These are phyloP conservation scores for Carex cristatella DNA, from an alignment of 176 grass and related monocot genomes.

Conservation along the genomic window DNA sequence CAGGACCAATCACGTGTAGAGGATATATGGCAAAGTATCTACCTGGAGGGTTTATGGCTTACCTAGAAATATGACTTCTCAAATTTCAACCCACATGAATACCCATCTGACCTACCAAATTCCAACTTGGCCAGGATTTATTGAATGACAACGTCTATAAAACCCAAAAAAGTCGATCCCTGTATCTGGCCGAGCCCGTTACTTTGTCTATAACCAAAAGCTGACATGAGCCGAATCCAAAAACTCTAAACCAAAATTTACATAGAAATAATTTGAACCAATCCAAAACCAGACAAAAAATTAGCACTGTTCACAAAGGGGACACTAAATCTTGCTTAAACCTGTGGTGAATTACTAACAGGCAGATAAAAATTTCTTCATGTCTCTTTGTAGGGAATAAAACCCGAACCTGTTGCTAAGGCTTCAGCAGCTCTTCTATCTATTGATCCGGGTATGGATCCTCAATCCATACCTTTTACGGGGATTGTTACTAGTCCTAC, in stretches of 20 bases:
- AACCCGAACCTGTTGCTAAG: background rate
- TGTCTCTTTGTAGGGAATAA: background rate
- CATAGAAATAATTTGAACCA: background rate
- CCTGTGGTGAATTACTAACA: conserved; percentile 5
- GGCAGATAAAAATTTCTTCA: background rate
- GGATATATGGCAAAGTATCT: background rate
- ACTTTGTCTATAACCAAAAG: background rate
- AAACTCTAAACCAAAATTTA: background rate
- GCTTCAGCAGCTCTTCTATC: background rate
- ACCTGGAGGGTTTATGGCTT: background rate
- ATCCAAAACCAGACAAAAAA: background rate
- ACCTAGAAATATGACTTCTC: background rate
- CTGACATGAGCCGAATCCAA: background rate
- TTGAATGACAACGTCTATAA: background rate
- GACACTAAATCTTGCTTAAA: background rate
- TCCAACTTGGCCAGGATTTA: background rate
- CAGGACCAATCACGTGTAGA: background rate
- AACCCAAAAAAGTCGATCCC: background rate
- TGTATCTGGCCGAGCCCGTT: background rate
- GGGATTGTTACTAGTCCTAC: background rate
- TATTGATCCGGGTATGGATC: background rate
- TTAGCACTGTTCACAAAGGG: background rate
- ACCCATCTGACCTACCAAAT: background rate
- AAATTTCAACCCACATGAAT: background rate
- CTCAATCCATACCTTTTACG: background rate